These are phyloP conservation scores for Vaccinium vitisidaea DNA, from an alignment of 148 eudicot species.

Conservation along the genomic window DNA sequence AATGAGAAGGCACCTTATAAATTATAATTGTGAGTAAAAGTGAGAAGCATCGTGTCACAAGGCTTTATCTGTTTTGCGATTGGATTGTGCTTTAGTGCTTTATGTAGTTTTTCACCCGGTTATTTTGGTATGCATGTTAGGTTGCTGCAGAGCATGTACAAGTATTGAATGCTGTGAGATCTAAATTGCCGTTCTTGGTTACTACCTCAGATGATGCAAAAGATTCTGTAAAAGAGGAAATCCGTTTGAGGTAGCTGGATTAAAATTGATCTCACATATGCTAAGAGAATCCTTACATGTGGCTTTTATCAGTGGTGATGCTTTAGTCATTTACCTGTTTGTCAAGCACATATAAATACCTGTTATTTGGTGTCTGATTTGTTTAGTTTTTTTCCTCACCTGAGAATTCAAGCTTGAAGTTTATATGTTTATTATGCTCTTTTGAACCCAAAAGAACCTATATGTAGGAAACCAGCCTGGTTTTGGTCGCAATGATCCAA, in stretches of 20 bases:
- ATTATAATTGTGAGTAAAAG: not conserved
- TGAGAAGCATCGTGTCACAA: not conserved
- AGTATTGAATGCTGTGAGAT: slow-evolving; percentile 68
- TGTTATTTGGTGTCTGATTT: not conserved
- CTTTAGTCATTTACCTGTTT: not conserved
- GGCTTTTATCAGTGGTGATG: not conserved
- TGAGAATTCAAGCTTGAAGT: not conserved
- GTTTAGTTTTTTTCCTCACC: not conserved
- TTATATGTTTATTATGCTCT: not conserved
- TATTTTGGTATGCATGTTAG: slow-evolving; percentile 35
- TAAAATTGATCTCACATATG: not conserved
- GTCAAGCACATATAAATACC: not conserved
- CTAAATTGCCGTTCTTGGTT: slow-evolving; percentile 84
- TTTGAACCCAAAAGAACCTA: not conserved
- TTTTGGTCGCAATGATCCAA: not conserved
- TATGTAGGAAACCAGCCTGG: not conserved
- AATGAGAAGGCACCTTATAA: not conserved
- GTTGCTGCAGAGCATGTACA: slow-evolving; percentile 85
- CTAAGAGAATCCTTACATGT: not conserved
- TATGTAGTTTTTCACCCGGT: not conserved
- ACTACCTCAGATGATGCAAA: slow-evolving; percentile 82
- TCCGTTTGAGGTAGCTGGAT: slow-evolving; percentile 66
- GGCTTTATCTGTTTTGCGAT: not conserved
- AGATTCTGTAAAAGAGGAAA: slow-evolving; percentile 79
- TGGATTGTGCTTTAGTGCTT: not conserved